Evolutionary conservation across 2,329 filamentous ascomycete species (phyloP).

Genomic region (Xylaria sp.): DNA sequence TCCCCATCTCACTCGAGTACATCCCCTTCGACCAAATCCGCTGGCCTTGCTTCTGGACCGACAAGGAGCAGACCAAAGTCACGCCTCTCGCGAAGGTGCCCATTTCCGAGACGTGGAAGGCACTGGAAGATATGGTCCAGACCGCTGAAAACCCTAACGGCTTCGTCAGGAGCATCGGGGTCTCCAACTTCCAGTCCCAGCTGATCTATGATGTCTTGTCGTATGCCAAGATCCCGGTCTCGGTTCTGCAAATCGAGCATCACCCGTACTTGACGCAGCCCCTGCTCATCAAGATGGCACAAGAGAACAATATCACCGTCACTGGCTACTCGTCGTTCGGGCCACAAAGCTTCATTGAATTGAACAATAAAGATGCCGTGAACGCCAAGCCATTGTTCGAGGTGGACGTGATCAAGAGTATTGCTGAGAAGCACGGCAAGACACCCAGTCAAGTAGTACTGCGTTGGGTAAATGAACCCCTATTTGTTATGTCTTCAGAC

Average conservation of each 20-base stretch:
- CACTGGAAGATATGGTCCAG: constrained; percentile 79
- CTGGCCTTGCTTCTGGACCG: constrained; percentile 52
- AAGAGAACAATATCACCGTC: constrained; percentile 65
- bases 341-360: constrained; percentile 56
- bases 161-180: constrained; percentile 78
- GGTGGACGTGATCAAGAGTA: constrained; percentile 57
- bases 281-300: constrained; percentile 64
- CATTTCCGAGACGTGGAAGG: constrained; percentile 84
- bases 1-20: constrained; percentile 58
- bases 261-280: constrained; percentile 78
- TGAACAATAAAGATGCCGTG: constrained; percentile 43
- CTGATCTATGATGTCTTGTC: constrained; percentile 81
- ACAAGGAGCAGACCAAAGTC: constrained; percentile 60
- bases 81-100: constrained; percentile 68
- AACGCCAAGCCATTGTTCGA: constrained; percentile 48
- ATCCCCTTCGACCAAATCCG: constrained; percentile 54
- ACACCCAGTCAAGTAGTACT: constrained; percentile 72
- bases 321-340: constrained; percentile 74
- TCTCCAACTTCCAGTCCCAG: constrained; percentile 84
- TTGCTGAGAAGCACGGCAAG: constrained; percentile 65
- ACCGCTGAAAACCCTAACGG: constrained; percentile 63
- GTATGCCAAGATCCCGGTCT: constrained; percentile 78
- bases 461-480: constrained; percentile 60
- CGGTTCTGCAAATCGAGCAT: constrained; percentile 87
- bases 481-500: neutral